phyloP scores from a whole-genome alignment of 2,329 filamentous ascomycete species.

The Aaosphaeria pasadenensis region DNA sequence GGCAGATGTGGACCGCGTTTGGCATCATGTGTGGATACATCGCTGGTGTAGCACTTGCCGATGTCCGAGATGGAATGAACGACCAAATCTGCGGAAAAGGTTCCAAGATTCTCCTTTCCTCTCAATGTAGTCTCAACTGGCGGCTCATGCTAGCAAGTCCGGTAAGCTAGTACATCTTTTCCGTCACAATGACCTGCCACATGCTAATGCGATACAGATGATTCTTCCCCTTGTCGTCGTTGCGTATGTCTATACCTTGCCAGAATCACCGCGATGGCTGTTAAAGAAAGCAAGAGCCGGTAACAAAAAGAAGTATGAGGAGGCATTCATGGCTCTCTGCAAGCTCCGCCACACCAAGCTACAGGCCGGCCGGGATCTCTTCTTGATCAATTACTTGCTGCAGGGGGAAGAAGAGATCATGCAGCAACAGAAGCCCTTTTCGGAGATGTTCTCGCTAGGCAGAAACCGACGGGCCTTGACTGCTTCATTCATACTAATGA shows the following conservation, averaged over 20 bases:
- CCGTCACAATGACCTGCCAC: background rate
- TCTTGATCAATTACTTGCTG: conserved; percentile 39
- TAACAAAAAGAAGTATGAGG: conserved; percentile 16
- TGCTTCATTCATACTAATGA: conserved; percentile 21
- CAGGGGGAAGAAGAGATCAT: conserved; percentile 29
- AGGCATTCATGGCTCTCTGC: conserved; percentile 35
- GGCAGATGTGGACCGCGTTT: conserved; percentile 40
- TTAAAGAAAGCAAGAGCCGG: conserved; percentile 14
- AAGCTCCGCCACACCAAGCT: conserved; percentile 51
- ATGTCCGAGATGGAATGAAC: conserved; percentile 8
- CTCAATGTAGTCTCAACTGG: conserved; percentile 14
- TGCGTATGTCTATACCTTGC: conserved; percentile 13
- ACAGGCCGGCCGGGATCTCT: conserved; percentile 52
- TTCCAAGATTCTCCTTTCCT: conserved; percentile 2
- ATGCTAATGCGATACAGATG: conserved; percentile 4
- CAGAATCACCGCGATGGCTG: conserved; percentile 20
- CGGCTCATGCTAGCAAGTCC: conserved; percentile 18
- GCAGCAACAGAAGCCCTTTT: conserved; percentile 22
- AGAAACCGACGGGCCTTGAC: conserved; percentile 19
- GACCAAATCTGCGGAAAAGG: conserved; percentile 3
- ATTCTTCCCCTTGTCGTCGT: conserved; percentile 16
- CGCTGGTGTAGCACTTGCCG: conserved; percentile 13
- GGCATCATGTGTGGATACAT: conserved; percentile 20
- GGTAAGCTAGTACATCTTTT: conserved; percentile 1
- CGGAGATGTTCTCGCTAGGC: conserved; percentile 16